Evolutionary conservation across 495 filamentous ascomycete species (phyloP).

Genomic region (Emericellopsis terricola): DNA sequence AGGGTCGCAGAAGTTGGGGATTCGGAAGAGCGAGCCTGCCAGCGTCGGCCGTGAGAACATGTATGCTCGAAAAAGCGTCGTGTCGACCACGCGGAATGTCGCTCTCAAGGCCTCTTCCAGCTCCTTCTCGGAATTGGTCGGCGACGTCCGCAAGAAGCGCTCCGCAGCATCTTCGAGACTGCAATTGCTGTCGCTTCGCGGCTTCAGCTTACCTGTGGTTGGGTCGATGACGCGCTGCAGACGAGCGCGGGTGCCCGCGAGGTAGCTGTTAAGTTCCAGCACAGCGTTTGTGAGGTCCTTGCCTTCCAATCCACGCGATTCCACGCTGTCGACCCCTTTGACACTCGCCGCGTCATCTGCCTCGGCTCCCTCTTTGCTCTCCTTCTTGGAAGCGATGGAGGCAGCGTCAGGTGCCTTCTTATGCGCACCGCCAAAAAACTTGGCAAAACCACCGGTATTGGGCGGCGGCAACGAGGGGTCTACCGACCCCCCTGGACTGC

Average conservation of each 20-base stretch:
- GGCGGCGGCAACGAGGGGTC: neutral
- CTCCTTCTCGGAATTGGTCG: constrained; percentile 35
- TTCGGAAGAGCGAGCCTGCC: constrained; percentile 79
- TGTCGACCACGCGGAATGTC: constrained; percentile 74
- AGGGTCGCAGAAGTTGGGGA: constrained; percentile 93
- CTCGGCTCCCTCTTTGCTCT: constrained; percentile 25
- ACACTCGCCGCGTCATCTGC: constrained; percentile 21
- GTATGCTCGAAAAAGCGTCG: constrained; percentile 79
- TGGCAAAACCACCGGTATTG: constrained; percentile 11
- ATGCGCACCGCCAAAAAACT: constrained; percentile 28
- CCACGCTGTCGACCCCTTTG: constrained; percentile 9
- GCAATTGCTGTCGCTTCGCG: constrained; percentile 31
- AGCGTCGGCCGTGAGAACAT: constrained; percentile 79
- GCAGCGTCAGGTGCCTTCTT: constrained; percentile 39
- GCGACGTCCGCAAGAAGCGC: constrained; percentile 24
- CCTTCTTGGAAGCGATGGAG: constrained; percentile 43
- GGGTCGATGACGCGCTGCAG: constrained; percentile 70
- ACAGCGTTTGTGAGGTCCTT: constrained; percentile 70
- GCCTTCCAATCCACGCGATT: constrained; percentile 40
- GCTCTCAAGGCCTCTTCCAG: constrained; percentile 51
- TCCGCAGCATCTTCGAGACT: constrained; percentile 33
- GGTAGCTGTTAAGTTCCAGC: constrained; percentile 62
- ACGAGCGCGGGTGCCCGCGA: constrained; percentile 65
- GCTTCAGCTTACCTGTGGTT: constrained; percentile 52
- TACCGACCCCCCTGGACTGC: neutral